Evolutionary conservation across 306 rosid species (phyloP), one percentile per base, ranked within the genome.

Genomic region (Adenanthera pavonina): DNA sequence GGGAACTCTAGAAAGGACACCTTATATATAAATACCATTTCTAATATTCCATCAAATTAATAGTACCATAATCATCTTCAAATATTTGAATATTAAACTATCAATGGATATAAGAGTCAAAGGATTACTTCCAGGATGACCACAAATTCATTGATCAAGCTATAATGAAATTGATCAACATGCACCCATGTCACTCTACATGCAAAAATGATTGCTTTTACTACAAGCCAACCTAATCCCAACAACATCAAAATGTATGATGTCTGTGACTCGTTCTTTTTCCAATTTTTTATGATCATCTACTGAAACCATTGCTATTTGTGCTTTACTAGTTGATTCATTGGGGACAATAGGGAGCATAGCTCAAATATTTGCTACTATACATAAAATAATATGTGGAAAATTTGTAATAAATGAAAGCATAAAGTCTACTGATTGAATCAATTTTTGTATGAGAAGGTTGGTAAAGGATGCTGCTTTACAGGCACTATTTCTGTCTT

Each of bases 131-230:
- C 89, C 25, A 7, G 82, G 72, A 92, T 62, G 51, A 89, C 80
- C 84, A 92, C 90, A 40, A 91, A 83, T 75, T 81, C 75, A 74
- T 75, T 69, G 57, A 89, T 77, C 85, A 92, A 73, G 81, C 72
- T 86, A 69, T 70, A 44, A 84, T 94, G 88, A 80, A 86, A 69
- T 72, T 81, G 83, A 85, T 95, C 93, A 73, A 88, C 74, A 77
- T 88, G 90, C 80, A 83, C 61, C 19, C 98, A 94, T 9, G 94
- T 92, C 81, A 80, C 87, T 74, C 85, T 89, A 85, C 94, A 92
- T 80, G 90, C 90, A 62, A 88, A 88, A 83, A 95, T 89, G 71
- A 92, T 16, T 85, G 86, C 78, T 86, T 83, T 78, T 80, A 89
- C 78, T 67, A 88, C 77, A 73, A 85, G 44, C 82, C 72, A 65